Base-by-base conservation (phyloP, 352 stramenopile genomes). In the Peronospora farinosa region DNA sequence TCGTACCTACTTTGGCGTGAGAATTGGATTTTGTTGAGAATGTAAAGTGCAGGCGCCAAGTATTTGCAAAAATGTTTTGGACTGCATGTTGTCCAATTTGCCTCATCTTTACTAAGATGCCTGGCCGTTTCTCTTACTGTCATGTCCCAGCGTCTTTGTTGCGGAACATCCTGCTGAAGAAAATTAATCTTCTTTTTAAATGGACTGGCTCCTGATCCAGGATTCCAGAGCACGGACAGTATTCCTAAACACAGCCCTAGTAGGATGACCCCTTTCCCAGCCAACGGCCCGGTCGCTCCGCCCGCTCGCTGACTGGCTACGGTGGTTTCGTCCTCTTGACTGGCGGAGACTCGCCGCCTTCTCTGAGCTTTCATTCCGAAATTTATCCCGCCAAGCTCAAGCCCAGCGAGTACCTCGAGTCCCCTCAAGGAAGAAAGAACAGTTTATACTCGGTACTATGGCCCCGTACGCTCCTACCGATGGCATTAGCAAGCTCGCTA, bases 401-500 rank as follows among this genome's bases (percentile, higher is more conserved):
- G 62, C 61, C 56, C 49, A 56, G 48, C 61, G 66, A 75, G 57
- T 60, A 58, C 55, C 51, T 60, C 43, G 36, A 54, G 48, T 60
- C 61, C 51, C 58, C 50, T 60, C 47, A 54, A 47, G 51, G 51
- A 61, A 65, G 47, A 50, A 65, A 64, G 32, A 51, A 63, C 50
- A 61, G 40, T 65, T 63, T 38, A 33, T 40, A 15, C 21, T 53
- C 46, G 59, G 55, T 67, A 83, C 52, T 48, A 91, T 92, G 81
- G 81, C 81, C 69, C 81, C 81, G 51, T 89, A 87, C 73, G 79
- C 78, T 57, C 80, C 80, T 33, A 78, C 72, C 54, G 80, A 86
- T 66, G 78, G 73, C 64, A 85, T 88, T 56, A 88, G 65, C 74
- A 82, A 89, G 67, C 74, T 93, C 52, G 79, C 74, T 16, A 88